phyloP scores from a whole-genome alignment of 345 rosid genomes.

The Aurinia saxatilis region DNA sequence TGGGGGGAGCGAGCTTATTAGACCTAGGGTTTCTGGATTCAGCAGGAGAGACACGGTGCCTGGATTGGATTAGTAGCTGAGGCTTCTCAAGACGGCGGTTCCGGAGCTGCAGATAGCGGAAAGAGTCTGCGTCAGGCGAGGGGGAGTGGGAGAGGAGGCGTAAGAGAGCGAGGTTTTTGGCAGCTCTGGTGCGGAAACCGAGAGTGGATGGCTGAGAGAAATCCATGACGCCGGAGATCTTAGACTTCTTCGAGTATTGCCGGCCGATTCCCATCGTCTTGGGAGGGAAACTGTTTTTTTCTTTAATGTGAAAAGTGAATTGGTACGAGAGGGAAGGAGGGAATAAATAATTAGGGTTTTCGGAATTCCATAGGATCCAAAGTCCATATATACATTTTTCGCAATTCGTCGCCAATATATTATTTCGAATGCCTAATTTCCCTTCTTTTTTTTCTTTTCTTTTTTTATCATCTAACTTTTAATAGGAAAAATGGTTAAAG shows the following conservation, averaged over 20 bases:
- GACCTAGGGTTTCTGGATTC: slow-evolving; percentile 8
- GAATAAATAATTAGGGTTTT: too few species aligned
- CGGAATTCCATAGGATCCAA: too few species aligned
- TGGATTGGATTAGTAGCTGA: not conserved
- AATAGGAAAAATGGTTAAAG: too few species aligned
- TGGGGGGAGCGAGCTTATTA: not conserved
- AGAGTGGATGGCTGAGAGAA: slow-evolving; percentile 27
- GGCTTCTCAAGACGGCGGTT: slow-evolving; percentile 52
- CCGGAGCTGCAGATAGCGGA: slow-evolving; percentile 55
- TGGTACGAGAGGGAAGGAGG: too few species aligned
- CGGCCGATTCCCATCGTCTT: too few species aligned
- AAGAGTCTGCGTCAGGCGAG: slow-evolving; percentile 23
- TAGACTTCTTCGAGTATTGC: slow-evolving; percentile 55
- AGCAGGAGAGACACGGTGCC: not conserved
- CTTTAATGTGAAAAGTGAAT: too few species aligned
- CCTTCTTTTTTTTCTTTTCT: too few species aligned
- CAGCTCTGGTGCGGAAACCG: slow-evolving; percentile 51
- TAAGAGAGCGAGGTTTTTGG: slow-evolving; percentile 51
- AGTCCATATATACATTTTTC: too few species aligned
- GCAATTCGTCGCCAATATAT: too few species aligned
- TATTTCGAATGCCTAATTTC: too few species aligned
- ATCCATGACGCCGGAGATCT: slow-evolving; percentile 34
- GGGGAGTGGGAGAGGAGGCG: slow-evolving; percentile 29
- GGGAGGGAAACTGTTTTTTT: too few species aligned
- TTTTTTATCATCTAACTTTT: too few species aligned